A percentile compares a stretch with the other conserved stretches of the same genome.
phyloP scores from a whole-genome alignment of 129 eudicot genomes.

The Calendula officinalis region DNA sequence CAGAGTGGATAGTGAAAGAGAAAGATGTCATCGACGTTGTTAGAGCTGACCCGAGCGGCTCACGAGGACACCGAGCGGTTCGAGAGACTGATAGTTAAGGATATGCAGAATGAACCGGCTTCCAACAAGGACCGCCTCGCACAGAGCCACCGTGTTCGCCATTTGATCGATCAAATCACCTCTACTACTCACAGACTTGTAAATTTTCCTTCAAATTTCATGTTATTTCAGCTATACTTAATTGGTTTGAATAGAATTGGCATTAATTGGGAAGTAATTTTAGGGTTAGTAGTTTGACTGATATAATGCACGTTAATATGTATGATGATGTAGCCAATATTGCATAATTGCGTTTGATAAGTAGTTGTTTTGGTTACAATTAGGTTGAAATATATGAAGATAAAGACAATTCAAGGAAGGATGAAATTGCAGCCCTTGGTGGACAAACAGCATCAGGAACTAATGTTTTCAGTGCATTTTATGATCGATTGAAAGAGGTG shows the following conservation, averaged over 20 bases:
- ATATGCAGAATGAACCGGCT: slow-evolving; percentile 83
- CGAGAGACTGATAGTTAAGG: slow-evolving; percentile 76
- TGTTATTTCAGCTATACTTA: neutral
- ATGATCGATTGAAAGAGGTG: slow-evolving; percentile 89
- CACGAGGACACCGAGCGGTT: slow-evolving; percentile 96
- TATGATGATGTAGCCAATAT: too few species aligned
- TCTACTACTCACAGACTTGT: slow-evolving; percentile 72
- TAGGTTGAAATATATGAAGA: slow-evolving; percentile 94
- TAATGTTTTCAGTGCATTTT: slow-evolving; percentile 87
- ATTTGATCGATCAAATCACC: slow-evolving; percentile 73
- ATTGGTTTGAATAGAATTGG: neutral
- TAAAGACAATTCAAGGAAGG: slow-evolving; percentile 83
- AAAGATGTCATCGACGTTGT: slow-evolving; percentile 85
- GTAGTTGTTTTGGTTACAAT: slow-evolving; percentile 11
- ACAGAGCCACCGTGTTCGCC: slow-evolving; percentile 96
- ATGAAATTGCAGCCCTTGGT: slow-evolving; percentile 93
- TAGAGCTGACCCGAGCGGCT: slow-evolving; percentile 83
- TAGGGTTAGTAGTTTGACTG: too few species aligned
- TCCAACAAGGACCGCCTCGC: slow-evolving; percentile 69
- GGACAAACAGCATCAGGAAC: slow-evolving; percentile 81
- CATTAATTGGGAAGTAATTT: neutral
- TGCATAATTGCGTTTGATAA: too few species aligned
- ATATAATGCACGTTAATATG: too few species aligned
- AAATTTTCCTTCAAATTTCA: neutral
- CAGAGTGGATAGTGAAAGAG: too few species aligned